Base-by-base conservation (phyloP, 2,329 filamentous ascomycete species). In the Alternaria gaisen region DNA sequence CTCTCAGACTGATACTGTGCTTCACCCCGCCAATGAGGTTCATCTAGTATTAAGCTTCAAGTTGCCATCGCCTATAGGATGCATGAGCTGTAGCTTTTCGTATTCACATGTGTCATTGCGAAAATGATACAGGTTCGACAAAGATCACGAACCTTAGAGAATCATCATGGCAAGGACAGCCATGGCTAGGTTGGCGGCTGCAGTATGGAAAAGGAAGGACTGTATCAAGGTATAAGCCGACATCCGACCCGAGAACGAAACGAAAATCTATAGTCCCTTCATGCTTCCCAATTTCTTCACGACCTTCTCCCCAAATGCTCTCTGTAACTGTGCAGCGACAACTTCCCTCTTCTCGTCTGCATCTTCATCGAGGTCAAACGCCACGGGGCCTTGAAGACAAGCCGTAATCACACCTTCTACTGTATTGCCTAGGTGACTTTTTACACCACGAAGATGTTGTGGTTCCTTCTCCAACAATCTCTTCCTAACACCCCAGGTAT, bases 401-500 rank as follows among this genome's bases (percentile, higher is more conserved):
- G 69, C 56, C 58, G 65, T 61, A 14, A 78, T 63, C 14, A 77
- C 70, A 2, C 38, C 42, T 58, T 74, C 65, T 6, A 75, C 64
- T 41, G 61, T 71, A 38, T 68, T 59, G 18, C 76, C 72, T 38
- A 74, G 42, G 64, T 70, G 48, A 53, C 70, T 71, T 62, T 53
- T 71, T 10, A 79, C 71, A 46, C 67, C 58, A 43, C 48, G 61
- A 43, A 74, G 46, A 53, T 68, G 65, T 28, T 61, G 65, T 48
- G 66, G 60, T 30, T 64, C 51, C 10, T 64, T 65, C 14, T 56
- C 47, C 26, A 78, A 48, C 53, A 79, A 57, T 22, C 68, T 61
- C 16, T 77, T 67, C 24, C 78, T 72, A 0, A 83, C 79, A 8
- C 67, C 72, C 22, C 77, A 72, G 12, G 80, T 77, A 8, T 78